Percentiles rank a stretch among this genome's conserved stretches.
Evolutionary conservation across 768 basidiomycete genomes (phyloP).

Genomic region (Rhodocollybia butyracea): DNA sequence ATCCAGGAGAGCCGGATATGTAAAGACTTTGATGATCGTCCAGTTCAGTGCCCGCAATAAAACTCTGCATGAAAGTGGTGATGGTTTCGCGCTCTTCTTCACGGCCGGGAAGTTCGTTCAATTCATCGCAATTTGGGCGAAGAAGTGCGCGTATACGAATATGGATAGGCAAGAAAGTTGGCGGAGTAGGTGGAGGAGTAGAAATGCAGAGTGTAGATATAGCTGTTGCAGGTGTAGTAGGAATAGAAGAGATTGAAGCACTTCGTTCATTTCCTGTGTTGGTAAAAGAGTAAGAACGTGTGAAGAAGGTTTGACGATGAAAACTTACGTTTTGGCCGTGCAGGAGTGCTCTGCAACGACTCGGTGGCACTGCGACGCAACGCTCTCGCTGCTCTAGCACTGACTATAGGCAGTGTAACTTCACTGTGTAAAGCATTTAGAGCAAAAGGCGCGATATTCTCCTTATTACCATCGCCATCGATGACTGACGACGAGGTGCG

Average conservation of each 20-base stretch:
- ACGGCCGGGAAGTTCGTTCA: conserved; percentile 63
- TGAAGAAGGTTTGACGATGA: not conserved
- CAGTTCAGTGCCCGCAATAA: conserved; percentile 34
- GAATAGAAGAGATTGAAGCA: conserved; percentile 14
- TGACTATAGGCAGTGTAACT: conserved; percentile 24
- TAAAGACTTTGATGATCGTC: conserved; percentile 56
- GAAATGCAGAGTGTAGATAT: conserved; percentile 41
- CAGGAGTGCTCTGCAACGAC: conserved; percentile 30
- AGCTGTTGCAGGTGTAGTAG: conserved; percentile 43
- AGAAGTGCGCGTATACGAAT: conserved; percentile 66
- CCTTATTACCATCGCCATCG: conserved; percentile 69
- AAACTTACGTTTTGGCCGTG: conserved; percentile 44
- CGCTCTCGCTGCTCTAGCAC: conserved; percentile 36
- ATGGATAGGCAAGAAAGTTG: conserved; percentile 44
- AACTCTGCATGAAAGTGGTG: conserved; percentile 54
- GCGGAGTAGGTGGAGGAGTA: conserved; percentile 65
- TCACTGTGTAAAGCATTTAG: conserved; percentile 32
- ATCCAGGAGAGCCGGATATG: conserved; percentile 91
- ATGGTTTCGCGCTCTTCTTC: conserved; percentile 58
- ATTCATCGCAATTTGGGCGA: conserved; percentile 64
- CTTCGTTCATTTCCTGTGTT: conserved; percentile 5
- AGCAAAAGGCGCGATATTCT: conserved; percentile 69
- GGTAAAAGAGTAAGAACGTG: not conserved
- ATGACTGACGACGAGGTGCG: conserved; percentile 40
- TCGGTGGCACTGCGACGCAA: conserved; percentile 34